Conservation (phyloP, 75 land plant genomes). For the Picea sitchensis region DNA sequence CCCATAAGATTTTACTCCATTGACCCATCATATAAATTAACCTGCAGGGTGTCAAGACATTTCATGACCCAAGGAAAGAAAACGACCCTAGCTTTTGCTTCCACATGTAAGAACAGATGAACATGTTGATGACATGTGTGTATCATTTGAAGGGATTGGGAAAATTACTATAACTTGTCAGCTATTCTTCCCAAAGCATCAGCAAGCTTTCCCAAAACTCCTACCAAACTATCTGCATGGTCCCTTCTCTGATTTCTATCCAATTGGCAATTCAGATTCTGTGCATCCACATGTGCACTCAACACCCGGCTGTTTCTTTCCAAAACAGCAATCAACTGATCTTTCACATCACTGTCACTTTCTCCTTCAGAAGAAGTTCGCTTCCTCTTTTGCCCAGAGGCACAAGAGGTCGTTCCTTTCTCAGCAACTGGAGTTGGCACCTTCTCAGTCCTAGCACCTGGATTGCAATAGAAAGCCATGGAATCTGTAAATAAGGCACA, state of each 20-base stretch:
- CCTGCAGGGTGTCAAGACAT: neutral
- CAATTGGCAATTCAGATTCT: conserved; percentile 48
- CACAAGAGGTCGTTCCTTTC: conserved; percentile 26
- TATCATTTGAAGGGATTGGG: neutral
- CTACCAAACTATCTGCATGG: conserved; percentile 50
- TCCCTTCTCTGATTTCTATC: conserved; percentile 73
- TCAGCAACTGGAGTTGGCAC: conserved; percentile 27
- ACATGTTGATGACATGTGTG: neutral
- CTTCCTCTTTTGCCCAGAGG: conserved; percentile 50
- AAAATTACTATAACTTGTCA: conserved; percentile 54
- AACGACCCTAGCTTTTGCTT: conserved; percentile 5
- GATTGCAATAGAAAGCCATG: conserved; percentile 7
- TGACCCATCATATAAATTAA: neutral
- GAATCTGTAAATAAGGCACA: neutral
- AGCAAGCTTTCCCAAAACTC: conserved; percentile 65
- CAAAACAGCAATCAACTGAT: conserved; percentile 44
- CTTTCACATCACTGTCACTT: conserved; percentile 27
- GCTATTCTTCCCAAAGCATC: conserved; percentile 79
- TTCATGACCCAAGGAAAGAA: neutral
- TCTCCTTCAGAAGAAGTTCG: conserved; percentile 31
- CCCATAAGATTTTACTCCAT: neutral
- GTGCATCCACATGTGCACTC: conserved; percentile 65
- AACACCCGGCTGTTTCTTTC: conserved; percentile 58
- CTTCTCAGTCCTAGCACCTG: conserved; percentile 39
- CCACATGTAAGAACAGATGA: neutral